phyloP scores from a whole-genome alignment of 306 rosid genomes.

The Cicer arietinum region DNA sequence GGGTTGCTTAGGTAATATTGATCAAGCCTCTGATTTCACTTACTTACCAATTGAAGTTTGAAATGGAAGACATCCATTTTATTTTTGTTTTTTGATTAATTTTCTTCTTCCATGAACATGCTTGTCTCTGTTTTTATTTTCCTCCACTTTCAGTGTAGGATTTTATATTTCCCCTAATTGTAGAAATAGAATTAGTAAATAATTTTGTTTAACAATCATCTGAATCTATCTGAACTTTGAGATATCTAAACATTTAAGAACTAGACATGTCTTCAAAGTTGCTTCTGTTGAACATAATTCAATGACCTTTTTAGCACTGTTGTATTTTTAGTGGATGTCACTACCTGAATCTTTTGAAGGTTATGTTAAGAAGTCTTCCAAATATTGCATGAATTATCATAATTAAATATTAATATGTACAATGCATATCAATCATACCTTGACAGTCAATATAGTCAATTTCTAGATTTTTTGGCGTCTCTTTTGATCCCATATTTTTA shows the following conservation, averaged over 20 bases:
- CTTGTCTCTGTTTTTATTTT: constrained; percentile 26
- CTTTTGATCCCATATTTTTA: constrained; percentile 8
- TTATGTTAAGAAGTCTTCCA: constrained; percentile 21
- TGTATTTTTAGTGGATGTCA: constrained; percentile 24
- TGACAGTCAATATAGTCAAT: constrained; percentile 4
- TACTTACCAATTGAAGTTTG: constrained; percentile 20
- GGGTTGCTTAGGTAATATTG: constrained; percentile 75
- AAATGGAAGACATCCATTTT: neutral
- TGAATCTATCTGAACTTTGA: constrained; percentile 26
- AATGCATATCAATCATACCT: constrained; percentile 8
- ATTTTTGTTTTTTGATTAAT: neutral
- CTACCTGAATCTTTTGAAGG: constrained; percentile 13
- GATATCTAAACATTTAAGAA: constrained; percentile 3
- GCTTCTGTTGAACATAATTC: constrained; percentile 15
- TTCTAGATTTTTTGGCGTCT: neutral
- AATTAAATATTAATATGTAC: neutral
- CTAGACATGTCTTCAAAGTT: constrained; percentile 20
- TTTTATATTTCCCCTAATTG: constrained; percentile 18
- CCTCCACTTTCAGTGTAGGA: neutral
- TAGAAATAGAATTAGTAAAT: constrained; percentile 2
- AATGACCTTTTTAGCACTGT: neutral
- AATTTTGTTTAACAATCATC: neutral
- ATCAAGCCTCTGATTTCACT: constrained; percentile 24
- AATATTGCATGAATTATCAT: constrained; percentile 24
- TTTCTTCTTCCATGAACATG: constrained; percentile 25